phyloP scores from a whole-genome alignment of 495 filamentous ascomycete genomes.

The Xylaria telfairii region DNA sequence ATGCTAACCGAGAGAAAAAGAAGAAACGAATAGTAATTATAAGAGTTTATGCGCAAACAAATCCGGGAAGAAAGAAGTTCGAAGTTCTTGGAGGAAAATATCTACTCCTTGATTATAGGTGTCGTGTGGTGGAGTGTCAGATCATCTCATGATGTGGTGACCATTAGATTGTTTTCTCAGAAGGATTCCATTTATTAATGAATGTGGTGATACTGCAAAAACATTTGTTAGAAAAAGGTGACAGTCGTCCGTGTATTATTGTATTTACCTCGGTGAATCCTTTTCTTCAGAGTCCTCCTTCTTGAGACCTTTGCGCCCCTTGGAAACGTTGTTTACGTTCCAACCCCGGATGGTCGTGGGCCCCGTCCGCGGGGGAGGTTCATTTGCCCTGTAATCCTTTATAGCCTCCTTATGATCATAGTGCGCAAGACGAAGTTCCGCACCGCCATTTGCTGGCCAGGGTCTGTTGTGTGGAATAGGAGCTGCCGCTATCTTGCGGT shows the following conservation, averaged over 20 bases:
- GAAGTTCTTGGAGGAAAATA: not conserved
- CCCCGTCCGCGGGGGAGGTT: slow-evolving; percentile 51
- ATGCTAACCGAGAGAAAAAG: slow-evolving; percentile 18
- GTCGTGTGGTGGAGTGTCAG: not conserved
- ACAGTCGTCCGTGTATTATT: slow-evolving; percentile 12
- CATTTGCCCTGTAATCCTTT: slow-evolving; percentile 52
- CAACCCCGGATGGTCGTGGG: slow-evolving; percentile 57
- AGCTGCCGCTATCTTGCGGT: slow-evolving; percentile 56
- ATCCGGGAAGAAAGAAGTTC: not conserved
- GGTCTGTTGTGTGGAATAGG: slow-evolving; percentile 54
- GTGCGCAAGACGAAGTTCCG: slow-evolving; percentile 53
- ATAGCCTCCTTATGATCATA: slow-evolving; percentile 56
- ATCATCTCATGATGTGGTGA: not conserved
- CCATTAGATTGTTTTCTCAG: slow-evolving; percentile 27
- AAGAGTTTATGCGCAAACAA: not conserved
- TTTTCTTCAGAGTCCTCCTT: slow-evolving; percentile 43
- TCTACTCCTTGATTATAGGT: not conserved
- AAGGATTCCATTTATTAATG: slow-evolving; percentile 38
- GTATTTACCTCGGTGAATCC: slow-evolving; percentile 40
- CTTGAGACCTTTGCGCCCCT: slow-evolving; percentile 31
- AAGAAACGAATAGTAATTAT: not conserved
- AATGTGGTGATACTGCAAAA: slow-evolving; percentile 35
- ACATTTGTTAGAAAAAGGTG: slow-evolving; percentile 28
- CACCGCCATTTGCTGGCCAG: slow-evolving; percentile 44
- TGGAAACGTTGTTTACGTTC: slow-evolving; percentile 53